Evolutionary conservation across 345 rosid genomes (phyloP).

Genomic region (Hypericum androsaemum): DNA sequence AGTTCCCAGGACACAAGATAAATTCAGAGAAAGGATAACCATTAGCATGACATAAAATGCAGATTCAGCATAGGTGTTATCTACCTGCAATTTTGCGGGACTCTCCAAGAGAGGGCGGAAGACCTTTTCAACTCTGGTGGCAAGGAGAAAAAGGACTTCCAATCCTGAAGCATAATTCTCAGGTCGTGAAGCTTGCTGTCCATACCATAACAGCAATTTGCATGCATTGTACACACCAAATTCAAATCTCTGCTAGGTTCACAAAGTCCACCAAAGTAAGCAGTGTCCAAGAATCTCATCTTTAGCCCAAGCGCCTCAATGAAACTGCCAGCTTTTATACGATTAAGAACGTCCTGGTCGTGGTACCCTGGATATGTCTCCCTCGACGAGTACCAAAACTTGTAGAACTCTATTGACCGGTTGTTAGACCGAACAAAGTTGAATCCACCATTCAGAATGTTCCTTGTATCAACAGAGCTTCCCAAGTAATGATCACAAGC

Average conservation of each 20-base stretch:
- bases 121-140: slow-evolving; percentile 41
- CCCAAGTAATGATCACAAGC: slow-evolving; percentile 75
- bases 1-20: neutral
- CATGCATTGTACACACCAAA: slow-evolving; percentile 76
- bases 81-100: slow-evolving; percentile 82
- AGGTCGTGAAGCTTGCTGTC: slow-evolving; percentile 71
- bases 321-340: slow-evolving; percentile 45
- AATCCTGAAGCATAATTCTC: slow-evolving; percentile 67
- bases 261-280: slow-evolving; percentile 76
- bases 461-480: slow-evolving; percentile 31
- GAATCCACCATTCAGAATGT: slow-evolving; percentile 74
- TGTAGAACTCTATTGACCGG: slow-evolving; percentile 65
- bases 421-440: slow-evolving; percentile 56
- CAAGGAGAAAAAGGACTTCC: slow-evolving; percentile 50
- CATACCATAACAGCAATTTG: slow-evolving; percentile 78
- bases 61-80: neutral
- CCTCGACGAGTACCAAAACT: slow-evolving; percentile 65
- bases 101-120: slow-evolving; percentile 45
- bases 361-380: slow-evolving; percentile 46
- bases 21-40: slow-evolving; percentile 3
- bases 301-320: slow-evolving; percentile 37
- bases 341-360: slow-evolving; percentile 73
- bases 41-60: neutral
- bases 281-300: slow-evolving; percentile 66
- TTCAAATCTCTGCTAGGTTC: slow-evolving; percentile 75